Conservation (phyloP, 2,329 filamentous ascomycete genomes). For the Botrytis tulipae region DNA sequence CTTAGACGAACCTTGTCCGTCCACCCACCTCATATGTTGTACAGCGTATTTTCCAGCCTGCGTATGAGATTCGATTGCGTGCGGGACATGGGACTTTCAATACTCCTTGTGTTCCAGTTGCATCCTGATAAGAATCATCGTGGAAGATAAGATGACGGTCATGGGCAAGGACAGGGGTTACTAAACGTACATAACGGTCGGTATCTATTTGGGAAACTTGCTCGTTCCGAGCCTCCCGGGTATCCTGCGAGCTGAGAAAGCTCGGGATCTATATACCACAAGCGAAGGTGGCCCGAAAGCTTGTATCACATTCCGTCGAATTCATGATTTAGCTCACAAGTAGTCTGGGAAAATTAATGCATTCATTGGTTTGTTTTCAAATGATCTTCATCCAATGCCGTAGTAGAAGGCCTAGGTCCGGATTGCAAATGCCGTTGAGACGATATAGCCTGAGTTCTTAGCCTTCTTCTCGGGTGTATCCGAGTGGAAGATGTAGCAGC, state of each 20-base stretch:
- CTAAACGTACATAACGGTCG: neutral
- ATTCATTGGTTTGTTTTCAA: neutral
- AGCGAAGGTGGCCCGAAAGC: neutral
- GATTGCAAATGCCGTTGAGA: neutral
- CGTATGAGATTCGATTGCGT: neutral
- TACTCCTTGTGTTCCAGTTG: neutral
- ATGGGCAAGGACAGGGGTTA: neutral
- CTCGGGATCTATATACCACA: too few relatives aligned
- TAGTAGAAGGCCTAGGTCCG: neutral
- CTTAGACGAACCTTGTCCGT: neutral
- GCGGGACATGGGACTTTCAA: neutral
- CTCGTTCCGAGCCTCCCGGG: neutral
- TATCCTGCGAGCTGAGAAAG: neutral
- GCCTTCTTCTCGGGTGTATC: neutral
- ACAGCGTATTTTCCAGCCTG: neutral
- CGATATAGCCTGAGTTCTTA: neutral
- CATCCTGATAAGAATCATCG: neutral
- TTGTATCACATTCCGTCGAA: neutral
- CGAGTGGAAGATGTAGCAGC: neutral
- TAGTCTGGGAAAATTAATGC: neutral
- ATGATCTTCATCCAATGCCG: neutral
- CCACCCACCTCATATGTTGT: neutral
- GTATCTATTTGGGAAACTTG: neutral
- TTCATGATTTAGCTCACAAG: neutral
- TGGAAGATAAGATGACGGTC: neutral